Evolutionary conservation across 306 rosid genomes (phyloP), one percentile per base, ranked within the genome.

Genomic region (Medicago ruthenica): DNA sequence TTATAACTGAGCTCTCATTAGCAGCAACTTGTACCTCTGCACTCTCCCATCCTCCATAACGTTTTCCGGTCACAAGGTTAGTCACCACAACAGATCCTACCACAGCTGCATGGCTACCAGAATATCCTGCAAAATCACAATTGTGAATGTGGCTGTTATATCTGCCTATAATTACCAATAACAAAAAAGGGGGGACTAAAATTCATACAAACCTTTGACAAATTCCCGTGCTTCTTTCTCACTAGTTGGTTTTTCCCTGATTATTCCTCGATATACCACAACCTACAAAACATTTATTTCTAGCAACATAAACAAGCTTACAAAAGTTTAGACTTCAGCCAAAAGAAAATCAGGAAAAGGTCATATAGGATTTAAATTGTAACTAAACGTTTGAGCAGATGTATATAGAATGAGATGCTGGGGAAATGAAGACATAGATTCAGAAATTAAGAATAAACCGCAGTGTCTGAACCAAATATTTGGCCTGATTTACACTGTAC

Each of bases 141-240:
- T 80, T 39, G 51, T 66, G 82, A 84, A 61, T 69, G 22, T 53
- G 71, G 64, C 65, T 54, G 27, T 5, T 40, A 65, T 48, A 74
- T 78, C 60, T 45, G 12, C 59, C 15, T 9, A 15, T 45, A 34
- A 27, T 61, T 27, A 20, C 18, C 24, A 78, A 65, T 22, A 57
- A 75, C 21, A 84, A 78, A 78, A 66, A 76, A 39, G 39, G 70
- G 14, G 24, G 53, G 36, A 54, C 71, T 55, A 36, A 59, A 79
- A 44, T 40, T 44, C 17, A 69, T 55, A 72, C 71, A 74, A 73
- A 92, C 98, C 97, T 90, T 87, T 92, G 82, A 95, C 83, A 70
- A 90, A 95, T 68, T 89, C 88, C 72, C 93, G 78, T 58, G 97
- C 98, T 90, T 95, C 96, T 59, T 92, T 85, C 81, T 89, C 87